Conservation (phyloP, 2,329 filamentous ascomycete species). For the Stagonosporopsis vannaccii region DNA sequence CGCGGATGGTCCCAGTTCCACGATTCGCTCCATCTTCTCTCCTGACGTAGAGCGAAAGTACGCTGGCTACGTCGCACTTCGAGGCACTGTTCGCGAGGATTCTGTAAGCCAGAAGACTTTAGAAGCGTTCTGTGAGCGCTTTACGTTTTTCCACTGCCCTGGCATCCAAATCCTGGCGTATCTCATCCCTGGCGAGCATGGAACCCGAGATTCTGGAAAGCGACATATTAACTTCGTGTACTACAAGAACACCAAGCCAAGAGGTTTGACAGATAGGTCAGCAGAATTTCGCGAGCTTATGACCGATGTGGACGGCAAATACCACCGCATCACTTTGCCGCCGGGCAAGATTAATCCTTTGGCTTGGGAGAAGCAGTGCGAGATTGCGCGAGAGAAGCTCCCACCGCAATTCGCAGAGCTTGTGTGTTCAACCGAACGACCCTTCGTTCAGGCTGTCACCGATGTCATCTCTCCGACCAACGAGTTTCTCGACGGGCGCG, state of each 20-base stretch:
- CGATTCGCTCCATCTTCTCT: conserved; percentile 32
- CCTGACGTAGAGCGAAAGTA: conserved; percentile 36
- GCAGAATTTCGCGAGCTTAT: conserved; percentile 52
- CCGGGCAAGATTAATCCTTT: conserved; percentile 49
- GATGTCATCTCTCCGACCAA: conserved; percentile 52
- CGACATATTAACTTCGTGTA: conserved; percentile 59
- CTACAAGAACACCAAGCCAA: conserved; percentile 53
- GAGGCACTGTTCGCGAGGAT: conserved; percentile 40
- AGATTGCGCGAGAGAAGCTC: conserved; percentile 41
- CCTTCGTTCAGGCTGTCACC: conserved; percentile 57
- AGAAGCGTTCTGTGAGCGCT: conserved; percentile 47
- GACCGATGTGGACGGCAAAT: conserved; percentile 53
- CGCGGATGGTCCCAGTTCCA: conserved; percentile 44
- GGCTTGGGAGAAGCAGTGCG: conserved; percentile 51
- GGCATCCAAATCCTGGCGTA: conserved; percentile 53
- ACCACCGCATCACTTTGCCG: conserved; percentile 55
- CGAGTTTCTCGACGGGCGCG: conserved; percentile 51
- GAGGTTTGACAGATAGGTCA: conserved; percentile 42
- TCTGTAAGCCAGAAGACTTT: conserved; percentile 27
- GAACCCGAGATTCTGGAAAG: conserved; percentile 48
- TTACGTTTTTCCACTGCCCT: conserved; percentile 51
- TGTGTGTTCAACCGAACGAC: conserved; percentile 50
- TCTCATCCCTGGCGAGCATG: conserved; percentile 55
- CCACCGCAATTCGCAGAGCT: conserved; percentile 54
- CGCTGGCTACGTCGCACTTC: conserved; percentile 44